These are phyloP conservation scores for Sporopachydermia cereana DNA, from an alignment of 1,139 yeast species.

Conservation along the genomic window DNA sequence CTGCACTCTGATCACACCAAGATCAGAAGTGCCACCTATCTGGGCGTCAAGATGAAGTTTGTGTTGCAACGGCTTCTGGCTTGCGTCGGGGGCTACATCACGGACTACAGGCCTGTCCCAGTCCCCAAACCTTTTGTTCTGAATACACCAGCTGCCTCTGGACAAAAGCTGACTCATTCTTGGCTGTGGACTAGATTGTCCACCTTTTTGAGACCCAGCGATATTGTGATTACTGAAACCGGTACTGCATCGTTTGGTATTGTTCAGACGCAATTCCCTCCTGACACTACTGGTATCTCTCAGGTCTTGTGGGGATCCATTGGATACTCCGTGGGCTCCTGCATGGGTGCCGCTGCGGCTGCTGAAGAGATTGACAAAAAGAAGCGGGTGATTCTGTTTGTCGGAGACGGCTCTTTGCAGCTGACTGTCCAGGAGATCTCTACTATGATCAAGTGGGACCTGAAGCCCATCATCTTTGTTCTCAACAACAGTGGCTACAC, in stretches of 20 bases:
- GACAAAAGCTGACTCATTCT: slow-evolving; percentile 48
- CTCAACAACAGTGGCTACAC: slow-evolving; percentile 85
- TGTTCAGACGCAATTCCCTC: slow-evolving; percentile 67
- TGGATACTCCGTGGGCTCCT: slow-evolving; percentile 80
- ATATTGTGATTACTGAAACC: slow-evolving; percentile 72
- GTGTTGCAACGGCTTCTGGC: slow-evolving; percentile 38
- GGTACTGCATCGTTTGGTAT: slow-evolving; percentile 90
- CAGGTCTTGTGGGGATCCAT: slow-evolving; percentile 89
- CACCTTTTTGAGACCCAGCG: slow-evolving; percentile 68
- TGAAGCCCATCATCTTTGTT: slow-evolving; percentile 71
- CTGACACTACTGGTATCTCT: slow-evolving; percentile 62
- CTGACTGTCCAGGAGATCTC: slow-evolving; percentile 81
- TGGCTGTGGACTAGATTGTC: slow-evolving; percentile 75
- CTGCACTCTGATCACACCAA: slow-evolving; percentile 84
- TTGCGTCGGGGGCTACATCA: slow-evolving; percentile 27
- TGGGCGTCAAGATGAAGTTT: slow-evolving; percentile 69
- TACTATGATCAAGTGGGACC: slow-evolving; percentile 69
- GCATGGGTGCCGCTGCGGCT: slow-evolving; percentile 78
- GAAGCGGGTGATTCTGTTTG: slow-evolving; percentile 68
- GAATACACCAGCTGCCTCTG: slow-evolving; percentile 23
- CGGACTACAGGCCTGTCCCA: slow-evolving; percentile 32
- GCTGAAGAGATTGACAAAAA: slow-evolving; percentile 60
- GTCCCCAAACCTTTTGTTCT: slow-evolving; percentile 33
- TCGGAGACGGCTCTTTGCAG: slow-evolving; percentile 87
- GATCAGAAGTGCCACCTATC: slow-evolving; percentile 65